Evolutionary conservation across 352 stramenopile genomes (phyloP).

Genomic region (Stramenopiles sp.): DNA sequence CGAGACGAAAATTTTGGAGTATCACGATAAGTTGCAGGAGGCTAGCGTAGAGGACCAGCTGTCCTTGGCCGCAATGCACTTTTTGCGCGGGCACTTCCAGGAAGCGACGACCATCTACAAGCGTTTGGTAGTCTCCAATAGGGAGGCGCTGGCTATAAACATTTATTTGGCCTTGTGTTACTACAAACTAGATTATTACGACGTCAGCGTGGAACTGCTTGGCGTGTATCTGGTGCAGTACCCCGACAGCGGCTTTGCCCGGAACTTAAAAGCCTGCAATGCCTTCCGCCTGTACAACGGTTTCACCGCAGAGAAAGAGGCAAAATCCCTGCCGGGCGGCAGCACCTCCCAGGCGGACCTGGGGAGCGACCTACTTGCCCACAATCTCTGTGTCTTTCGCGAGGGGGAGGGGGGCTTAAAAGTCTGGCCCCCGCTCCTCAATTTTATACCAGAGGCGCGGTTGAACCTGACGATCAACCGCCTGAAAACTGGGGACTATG

Average conservation of each 20-base stretch:
- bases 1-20: conserved; percentile 77
- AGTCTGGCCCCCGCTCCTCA: conserved; percentile 66
- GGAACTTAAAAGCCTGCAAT: conserved; percentile 92
- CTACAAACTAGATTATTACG: conserved; percentile 94
- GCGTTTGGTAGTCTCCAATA: conserved; percentile 70
- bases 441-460: conserved; percentile 71
- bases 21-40: conserved; percentile 75
- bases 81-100: conserved; percentile 76
- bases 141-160: conserved; percentile 84
- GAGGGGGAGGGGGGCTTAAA: conserved; percentile 73
- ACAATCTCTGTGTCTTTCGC: conserved; percentile 89
- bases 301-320: conserved; percentile 72
- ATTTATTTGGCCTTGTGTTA: conserved; percentile 96
- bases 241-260: conserved; percentile 64
- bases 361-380: conserved; percentile 57
- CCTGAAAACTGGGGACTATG: conserved; percentile 32
- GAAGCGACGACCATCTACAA: conserved; percentile 90
- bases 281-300: conserved; percentile 89
- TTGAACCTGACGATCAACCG: conserved; percentile 61
- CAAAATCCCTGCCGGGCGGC: conserved; percentile 68
- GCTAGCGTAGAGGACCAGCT: conserved; percentile 72
- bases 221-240: conserved; percentile 74
- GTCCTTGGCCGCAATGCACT: conserved; percentile 84
- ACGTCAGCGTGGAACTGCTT: conserved; percentile 87
- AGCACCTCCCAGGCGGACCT: too few species aligned